Conservation (phyloP, 345 rosid species). For the Aquilaria malaccensis region DNA sequence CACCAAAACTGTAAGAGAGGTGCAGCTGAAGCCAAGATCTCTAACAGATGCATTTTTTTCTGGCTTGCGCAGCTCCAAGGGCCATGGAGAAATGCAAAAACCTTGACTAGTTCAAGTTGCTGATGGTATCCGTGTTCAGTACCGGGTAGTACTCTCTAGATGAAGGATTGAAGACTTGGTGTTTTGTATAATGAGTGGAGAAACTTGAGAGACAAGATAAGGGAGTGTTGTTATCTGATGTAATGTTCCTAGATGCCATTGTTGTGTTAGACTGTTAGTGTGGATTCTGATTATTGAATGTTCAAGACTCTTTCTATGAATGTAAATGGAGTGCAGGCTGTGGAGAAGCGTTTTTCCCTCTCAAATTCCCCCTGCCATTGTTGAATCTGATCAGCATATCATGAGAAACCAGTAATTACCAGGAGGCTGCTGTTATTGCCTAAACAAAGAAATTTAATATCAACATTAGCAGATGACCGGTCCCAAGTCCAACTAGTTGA, state of each 20-base stretch:
- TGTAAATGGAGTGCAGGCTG: conserved; percentile 13
- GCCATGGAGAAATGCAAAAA: conserved; percentile 61
- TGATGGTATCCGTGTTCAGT: not conserved
- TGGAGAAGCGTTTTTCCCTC: not conserved
- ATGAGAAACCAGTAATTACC: no score
- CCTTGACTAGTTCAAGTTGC: conserved; percentile 18
- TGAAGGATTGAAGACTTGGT: conserved; percentile 6
- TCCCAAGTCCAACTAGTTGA: no score
- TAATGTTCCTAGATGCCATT: no score
- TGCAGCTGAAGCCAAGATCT: not conserved
- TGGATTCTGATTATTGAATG: not conserved
- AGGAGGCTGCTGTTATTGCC: no score
- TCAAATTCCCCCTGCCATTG: not conserved
- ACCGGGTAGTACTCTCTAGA: not conserved
- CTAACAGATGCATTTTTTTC: conserved; percentile 5
- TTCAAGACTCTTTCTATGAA: conserved; percentile 5
- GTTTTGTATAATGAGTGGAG: not conserved
- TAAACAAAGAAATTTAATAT: no score
- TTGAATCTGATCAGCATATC: no score
- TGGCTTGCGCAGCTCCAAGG: conserved; percentile 48
- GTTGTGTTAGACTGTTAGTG: no score
- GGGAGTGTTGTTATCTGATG: no score
- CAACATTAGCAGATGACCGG: no score
- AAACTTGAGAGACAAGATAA: no score
- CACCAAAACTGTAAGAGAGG: no score